Conservation (phyloP, 768 basidiomycete genomes). For the Pleurotus pulmonarius region DNA sequence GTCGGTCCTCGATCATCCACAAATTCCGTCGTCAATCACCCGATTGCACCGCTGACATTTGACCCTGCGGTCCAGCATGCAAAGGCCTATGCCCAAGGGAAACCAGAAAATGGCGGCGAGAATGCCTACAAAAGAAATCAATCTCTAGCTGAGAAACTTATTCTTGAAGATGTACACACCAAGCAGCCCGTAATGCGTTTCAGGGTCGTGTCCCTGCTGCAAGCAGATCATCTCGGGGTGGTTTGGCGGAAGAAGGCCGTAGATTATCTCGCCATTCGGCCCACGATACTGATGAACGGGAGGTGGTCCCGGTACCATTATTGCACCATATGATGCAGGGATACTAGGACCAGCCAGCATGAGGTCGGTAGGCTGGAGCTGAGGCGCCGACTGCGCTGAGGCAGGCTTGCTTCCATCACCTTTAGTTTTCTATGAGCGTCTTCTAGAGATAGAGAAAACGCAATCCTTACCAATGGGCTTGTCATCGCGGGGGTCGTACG, state of each 20-base stretch:
- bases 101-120: conserved; percentile 87
- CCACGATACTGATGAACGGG: conserved; percentile 68
- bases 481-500: conserved; percentile 29
- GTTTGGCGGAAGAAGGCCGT: conserved; percentile 60
- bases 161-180: conserved; percentile 38
- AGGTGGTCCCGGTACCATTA: conserved; percentile 24
- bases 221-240: conserved; percentile 85
- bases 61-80: conserved; percentile 70
- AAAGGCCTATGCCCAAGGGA: conserved; percentile 75
- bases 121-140: conserved; percentile 42
- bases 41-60: conserved; percentile 53
- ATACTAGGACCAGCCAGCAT: background rate
- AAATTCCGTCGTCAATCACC: conserved; percentile 40
- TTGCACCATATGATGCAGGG: conserved; percentile 26
- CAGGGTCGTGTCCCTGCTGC: conserved; percentile 61
- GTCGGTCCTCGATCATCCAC: conserved; percentile 20
- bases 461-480: background rate
- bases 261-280: conserved; percentile 24
- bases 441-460: background rate
- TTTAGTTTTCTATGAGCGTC: background rate
- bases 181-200: conserved; percentile 65
- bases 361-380: too few species aligned
- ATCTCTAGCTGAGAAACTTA: background rate
- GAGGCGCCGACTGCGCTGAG: too few species aligned
- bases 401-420: too few species aligned